A percentile compares a stretch with the other conserved stretches of the same genome.
phyloP scores from a whole-genome alignment of 495 filamentous ascomycete species.

The Echria macrotheca region DNA sequence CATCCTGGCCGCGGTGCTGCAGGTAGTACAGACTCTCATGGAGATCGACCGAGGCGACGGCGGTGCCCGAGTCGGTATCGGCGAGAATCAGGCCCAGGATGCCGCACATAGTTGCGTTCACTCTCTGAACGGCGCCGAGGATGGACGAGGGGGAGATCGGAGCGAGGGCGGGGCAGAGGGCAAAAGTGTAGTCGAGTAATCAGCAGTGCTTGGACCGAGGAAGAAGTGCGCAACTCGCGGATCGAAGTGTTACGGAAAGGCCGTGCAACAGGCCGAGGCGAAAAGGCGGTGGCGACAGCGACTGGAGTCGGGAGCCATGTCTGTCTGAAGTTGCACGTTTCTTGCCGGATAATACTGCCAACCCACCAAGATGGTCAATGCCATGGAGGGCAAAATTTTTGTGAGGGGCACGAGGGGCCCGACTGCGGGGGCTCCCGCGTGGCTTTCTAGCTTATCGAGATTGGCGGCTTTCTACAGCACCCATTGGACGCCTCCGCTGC shows the following conservation, averaged over 20 bases:
- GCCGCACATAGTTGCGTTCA: constrained; percentile 65
- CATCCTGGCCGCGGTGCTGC: constrained; percentile 82
- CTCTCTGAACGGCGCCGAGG: neutral
- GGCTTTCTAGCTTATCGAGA: constrained; percentile 6
- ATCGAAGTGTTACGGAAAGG: too few species aligned
- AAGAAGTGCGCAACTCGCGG: too few species aligned
- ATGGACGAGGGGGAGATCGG: neutral
- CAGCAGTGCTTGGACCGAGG: too few species aligned
- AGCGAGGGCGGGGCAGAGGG: neutral
- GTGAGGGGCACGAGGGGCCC: neutral
- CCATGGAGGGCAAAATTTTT: constrained; percentile 13
- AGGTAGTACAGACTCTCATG: constrained; percentile 89
- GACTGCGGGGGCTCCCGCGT: constrained; percentile 4
- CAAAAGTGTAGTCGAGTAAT: neutral
- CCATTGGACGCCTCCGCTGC: neutral
- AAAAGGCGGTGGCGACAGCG: constrained; percentile 12
- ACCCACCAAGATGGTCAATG: neutral
- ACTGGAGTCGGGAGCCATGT: constrained; percentile 11
- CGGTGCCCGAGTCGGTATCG: constrained; percentile 39
- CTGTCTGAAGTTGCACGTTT: neutral
- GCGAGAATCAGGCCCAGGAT: constrained; percentile 79
- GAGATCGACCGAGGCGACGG: constrained; percentile 54
- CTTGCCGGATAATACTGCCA: constrained; percentile 9
- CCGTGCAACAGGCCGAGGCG: neutral
- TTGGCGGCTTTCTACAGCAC: neutral